Conservation (phyloP, 371 early-diverging fungal species). For the Mortierella polycephala region DNA sequence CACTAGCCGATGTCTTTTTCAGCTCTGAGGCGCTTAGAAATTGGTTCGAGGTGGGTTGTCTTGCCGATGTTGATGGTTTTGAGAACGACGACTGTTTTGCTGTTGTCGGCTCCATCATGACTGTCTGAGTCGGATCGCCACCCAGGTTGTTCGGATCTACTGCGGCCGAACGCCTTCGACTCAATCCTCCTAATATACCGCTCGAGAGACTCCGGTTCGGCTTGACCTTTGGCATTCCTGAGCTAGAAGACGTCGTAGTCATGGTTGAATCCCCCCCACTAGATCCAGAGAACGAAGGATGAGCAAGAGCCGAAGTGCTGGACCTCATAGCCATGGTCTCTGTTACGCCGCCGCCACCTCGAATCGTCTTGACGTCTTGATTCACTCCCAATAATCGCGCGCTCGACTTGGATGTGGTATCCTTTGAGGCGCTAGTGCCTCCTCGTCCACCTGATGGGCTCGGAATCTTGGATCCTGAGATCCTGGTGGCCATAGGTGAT, state of each 20-base stretch:
- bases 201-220: slow-evolving; percentile 41
- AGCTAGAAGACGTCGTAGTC: neutral
- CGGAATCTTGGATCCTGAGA: slow-evolving; percentile 38
- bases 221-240: slow-evolving; percentile 21
- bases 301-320: slow-evolving; percentile 15
- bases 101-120: slow-evolving; percentile 6
- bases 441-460: slow-evolving; percentile 43
- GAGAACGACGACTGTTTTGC: slow-evolving; percentile 16
- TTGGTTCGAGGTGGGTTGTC: slow-evolving; percentile 1
- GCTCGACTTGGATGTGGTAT: slow-evolving; percentile 11
- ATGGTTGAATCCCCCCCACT: slow-evolving; percentile 6
- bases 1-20: slow-evolving; percentile 43
- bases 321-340: slow-evolving; percentile 10
- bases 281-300: neutral
- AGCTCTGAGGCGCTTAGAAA: slow-evolving; percentile 13
- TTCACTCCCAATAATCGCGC: slow-evolving; percentile 12
- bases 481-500: slow-evolving; percentile 27
- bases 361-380: slow-evolving; percentile 46
- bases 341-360: slow-evolving; percentile 26
- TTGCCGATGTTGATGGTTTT: slow-evolving; percentile 12
- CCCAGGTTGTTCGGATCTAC: slow-evolving; percentile 9
- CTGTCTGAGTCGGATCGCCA: slow-evolving; percentile 1
- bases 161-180: slow-evolving; percentile 19
- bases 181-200: slow-evolving; percentile 27
- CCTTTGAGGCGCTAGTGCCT: slow-evolving; percentile 14